A percentile compares a stretch with the other conserved stretches of the same genome.
Evolutionary conservation across 1,284 basidiomycete genomes (phyloP).

Genomic region (Cutaneotrichosporon dermatis): DNA sequence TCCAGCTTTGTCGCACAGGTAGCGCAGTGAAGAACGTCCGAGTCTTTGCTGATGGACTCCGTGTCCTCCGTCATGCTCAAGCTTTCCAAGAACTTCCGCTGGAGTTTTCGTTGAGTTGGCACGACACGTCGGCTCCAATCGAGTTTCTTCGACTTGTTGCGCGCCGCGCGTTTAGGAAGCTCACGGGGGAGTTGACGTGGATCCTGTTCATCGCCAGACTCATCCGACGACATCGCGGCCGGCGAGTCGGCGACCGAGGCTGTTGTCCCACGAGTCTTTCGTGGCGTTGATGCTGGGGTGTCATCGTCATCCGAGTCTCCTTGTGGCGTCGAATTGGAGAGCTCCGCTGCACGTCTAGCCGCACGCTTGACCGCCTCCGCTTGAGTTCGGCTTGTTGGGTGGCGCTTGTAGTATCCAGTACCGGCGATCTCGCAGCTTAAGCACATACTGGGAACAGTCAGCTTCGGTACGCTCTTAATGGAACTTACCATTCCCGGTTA

Average conservation of each 20-base stretch:
- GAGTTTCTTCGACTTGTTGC: conserved; percentile 4
- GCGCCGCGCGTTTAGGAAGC: conserved; percentile 21
- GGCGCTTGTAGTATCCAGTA: conserved; percentile 6
- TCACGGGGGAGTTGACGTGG: not conserved
- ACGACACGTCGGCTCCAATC: not conserved
- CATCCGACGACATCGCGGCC: not conserved
- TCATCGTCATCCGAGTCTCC: conserved; percentile 7
- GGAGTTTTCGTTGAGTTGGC: no score
- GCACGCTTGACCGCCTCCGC: not conserved
- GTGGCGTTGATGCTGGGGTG: conserved; percentile 8
- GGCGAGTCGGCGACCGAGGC: not conserved
- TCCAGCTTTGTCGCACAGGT: no score
- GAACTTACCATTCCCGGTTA: conserved; percentile 41
- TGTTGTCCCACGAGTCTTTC: not conserved
- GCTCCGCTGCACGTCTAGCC: not conserved
- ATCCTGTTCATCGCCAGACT: conserved; percentile 18
- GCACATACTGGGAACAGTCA: conserved; percentile 31
- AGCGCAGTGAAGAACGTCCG: no score
- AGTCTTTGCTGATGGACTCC: no score
- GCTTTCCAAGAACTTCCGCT: no score
- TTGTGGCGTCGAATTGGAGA: not conserved
- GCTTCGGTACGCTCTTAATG: not conserved
- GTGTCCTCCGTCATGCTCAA: no score
- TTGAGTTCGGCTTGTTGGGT: not conserved
- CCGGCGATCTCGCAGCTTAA: conserved; percentile 34